These are phyloP conservation scores for Quercus cerris DNA, from an alignment of 306 rosid species.

Conservation along the genomic window DNA sequence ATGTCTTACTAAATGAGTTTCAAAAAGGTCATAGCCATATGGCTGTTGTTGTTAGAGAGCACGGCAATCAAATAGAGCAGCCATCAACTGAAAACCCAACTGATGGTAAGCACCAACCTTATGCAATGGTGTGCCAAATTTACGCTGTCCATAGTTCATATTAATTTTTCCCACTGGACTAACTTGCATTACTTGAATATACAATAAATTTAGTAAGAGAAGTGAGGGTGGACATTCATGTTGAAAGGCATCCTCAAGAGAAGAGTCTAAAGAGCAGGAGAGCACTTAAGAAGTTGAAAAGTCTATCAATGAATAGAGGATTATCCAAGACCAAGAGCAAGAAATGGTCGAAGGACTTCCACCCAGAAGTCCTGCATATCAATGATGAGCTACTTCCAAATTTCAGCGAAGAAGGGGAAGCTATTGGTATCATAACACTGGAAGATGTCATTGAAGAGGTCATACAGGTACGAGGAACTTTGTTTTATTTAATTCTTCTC, in stretches of 20 bases:
- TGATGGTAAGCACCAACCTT: conserved; percentile 41
- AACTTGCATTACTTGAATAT: neutral
- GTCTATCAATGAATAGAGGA: conserved; percentile 49
- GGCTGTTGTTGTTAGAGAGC: conserved; percentile 69
- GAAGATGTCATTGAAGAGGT: conserved; percentile 98
- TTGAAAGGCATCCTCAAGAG: conserved; percentile 51
- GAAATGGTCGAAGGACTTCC: conserved; percentile 73
- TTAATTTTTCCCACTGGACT: neutral
- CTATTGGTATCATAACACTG: conserved; percentile 86
- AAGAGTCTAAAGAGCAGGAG: conserved; percentile 50
- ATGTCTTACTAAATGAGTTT: conserved; percentile 91
- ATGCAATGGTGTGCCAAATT: neutral
- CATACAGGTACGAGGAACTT: conserved; percentile 55
- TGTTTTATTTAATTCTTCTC: neutral
- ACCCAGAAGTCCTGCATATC: conserved; percentile 78
- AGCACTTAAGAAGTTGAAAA: conserved; percentile 62
- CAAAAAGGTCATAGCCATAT: conserved; percentile 98
- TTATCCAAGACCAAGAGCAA: conserved; percentile 60
- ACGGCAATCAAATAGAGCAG: conserved; percentile 27
- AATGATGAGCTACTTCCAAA: conserved; percentile 64
- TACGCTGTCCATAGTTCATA: neutral
- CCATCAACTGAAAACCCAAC: conserved; percentile 26
- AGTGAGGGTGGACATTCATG: conserved; percentile 68
- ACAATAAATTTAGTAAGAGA: conserved; percentile 43
- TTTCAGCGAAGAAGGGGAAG: conserved; percentile 73